phyloP scores from a whole-genome alignment of 768 basidiomycete species.

The Royoungia palumana region DNA sequence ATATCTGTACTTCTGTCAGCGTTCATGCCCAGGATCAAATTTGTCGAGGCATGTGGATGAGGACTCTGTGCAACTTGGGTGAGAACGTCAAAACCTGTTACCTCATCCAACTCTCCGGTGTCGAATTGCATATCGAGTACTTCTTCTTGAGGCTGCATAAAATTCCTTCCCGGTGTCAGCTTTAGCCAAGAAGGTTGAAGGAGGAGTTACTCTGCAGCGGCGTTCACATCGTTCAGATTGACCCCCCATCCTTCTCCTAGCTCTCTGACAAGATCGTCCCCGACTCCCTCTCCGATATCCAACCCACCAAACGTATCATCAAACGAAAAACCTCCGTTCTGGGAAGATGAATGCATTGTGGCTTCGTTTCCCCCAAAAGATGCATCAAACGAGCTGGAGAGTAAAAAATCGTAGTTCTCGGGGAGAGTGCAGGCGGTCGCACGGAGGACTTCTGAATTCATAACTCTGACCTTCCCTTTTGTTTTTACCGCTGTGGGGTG shows the following conservation, averaged over 20 bases:
- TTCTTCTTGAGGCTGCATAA: conserved; percentile 19
- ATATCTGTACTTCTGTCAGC: conserved; percentile 7
- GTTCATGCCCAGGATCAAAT: neutral
- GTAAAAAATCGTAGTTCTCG: conserved; percentile 65
- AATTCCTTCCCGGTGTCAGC: conserved; percentile 15
- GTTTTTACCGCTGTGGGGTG: conserved; percentile 35
- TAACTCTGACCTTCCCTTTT: conserved; percentile 27
- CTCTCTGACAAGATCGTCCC: conserved; percentile 72
- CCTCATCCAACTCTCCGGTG: conserved; percentile 21
- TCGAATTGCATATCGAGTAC: conserved; percentile 14
- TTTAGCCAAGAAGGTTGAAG: neutral
- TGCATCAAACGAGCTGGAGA: conserved; percentile 62
- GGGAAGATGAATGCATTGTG: conserved; percentile 52
- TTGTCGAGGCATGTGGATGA: neutral
- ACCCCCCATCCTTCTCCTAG: conserved; percentile 69
- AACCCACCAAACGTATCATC: conserved; percentile 57
- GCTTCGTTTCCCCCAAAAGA: conserved; percentile 46
- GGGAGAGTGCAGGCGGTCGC: conserved; percentile 61
- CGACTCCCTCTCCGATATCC: conserved; percentile 58
- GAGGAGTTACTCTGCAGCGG: conserved; percentile 14
- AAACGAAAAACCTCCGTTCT: conserved; percentile 45
- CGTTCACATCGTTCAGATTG: conserved; percentile 5
- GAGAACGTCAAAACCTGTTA: conserved; percentile 3
- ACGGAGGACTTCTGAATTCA: conserved; percentile 44
- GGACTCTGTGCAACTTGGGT: neutral